Evolutionary conservation across 345 rosid genomes (phyloP).

Genomic region (Lepidium aucheri): DNA sequence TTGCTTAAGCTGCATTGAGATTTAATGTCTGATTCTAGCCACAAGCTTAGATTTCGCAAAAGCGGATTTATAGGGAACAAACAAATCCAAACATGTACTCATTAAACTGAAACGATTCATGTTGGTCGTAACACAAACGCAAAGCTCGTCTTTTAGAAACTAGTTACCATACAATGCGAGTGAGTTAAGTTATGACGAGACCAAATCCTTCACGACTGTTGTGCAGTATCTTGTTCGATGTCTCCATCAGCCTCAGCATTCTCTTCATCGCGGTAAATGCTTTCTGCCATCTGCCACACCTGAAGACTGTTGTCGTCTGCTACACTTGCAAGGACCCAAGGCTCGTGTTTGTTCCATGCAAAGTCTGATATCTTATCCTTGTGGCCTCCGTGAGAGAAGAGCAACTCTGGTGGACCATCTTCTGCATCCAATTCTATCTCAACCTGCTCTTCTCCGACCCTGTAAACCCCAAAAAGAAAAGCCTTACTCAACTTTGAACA

Average conservation of each 20-base stretch:
- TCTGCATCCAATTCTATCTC: slow-evolving; percentile 75
- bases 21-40: neutral
- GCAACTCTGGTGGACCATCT: slow-evolving; percentile 89
- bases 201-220: neutral
- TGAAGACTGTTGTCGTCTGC: slow-evolving; percentile 75
- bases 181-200: neutral
- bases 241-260: slow-evolving; percentile 16
- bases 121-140: neutral
- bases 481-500: neutral
- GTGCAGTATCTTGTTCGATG: neutral
- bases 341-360: slow-evolving; percentile 65
- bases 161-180: neutral
- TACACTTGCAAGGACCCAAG: slow-evolving; percentile 76
- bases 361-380: slow-evolving; percentile 76
- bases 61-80: neutral
- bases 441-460: slow-evolving; percentile 84
- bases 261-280: slow-evolving; percentile 58
- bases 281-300: slow-evolving; percentile 79
- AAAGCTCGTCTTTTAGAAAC: neutral
- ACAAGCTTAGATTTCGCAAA: neutral
- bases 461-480: slow-evolving; percentile 6
- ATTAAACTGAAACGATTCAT: neutral
- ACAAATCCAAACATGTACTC: neutral
- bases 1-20: neutral
- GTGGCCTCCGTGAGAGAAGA: slow-evolving; percentile 89